Percentiles rank a stretch among this genome's conserved stretches.
These are phyloP conservation scores for Sparassis latifolia DNA, from an alignment of 1,284 basidiomycete genomes.

Conservation along the genomic window DNA sequence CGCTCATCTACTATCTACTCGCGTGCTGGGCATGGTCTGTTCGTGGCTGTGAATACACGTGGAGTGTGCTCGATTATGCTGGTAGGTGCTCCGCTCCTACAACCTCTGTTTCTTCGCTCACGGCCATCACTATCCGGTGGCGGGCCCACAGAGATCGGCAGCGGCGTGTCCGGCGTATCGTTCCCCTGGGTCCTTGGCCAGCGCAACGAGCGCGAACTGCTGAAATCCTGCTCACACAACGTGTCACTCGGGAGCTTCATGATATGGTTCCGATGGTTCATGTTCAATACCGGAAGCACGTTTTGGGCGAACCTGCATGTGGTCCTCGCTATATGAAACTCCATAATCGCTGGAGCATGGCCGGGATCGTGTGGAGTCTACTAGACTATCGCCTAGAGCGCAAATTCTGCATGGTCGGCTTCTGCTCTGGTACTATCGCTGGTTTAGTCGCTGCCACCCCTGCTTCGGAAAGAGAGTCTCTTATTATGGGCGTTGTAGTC, in stretches of 20 bases:
- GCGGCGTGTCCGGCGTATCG: slow-evolving; percentile 81
- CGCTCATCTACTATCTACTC: slow-evolving; percentile 78
- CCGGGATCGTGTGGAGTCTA: slow-evolving; percentile 84
- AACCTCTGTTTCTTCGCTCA: neutral
- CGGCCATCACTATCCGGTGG: slow-evolving; percentile 46
- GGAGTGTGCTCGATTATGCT: slow-evolving; percentile 87
- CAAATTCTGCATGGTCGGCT: slow-evolving; percentile 84
- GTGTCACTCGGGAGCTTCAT: slow-evolving; percentile 86
- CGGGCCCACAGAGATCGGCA: slow-evolving; percentile 90
- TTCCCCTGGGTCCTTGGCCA: slow-evolving; percentile 82
- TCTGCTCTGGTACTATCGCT: slow-evolving; percentile 75
- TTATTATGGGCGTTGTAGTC: slow-evolving; percentile 74
- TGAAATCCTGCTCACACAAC: slow-evolving; percentile 92
- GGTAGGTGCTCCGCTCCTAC: slow-evolving; percentile 29
- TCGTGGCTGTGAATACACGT: slow-evolving; percentile 85
- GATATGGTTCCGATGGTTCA: slow-evolving; percentile 87
- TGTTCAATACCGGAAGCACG: slow-evolving; percentile 72
- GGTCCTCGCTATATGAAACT: slow-evolving; percentile 82
- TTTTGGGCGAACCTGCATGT: slow-evolving; percentile 90
- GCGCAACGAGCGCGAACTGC: slow-evolving; percentile 72
- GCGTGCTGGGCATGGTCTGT: slow-evolving; percentile 74
- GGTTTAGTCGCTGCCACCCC: slow-evolving; percentile 91
- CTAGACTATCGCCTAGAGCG: slow-evolving; percentile 81
- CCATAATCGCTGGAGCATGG: slow-evolving; percentile 75
- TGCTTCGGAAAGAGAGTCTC: slow-evolving; percentile 65